These are phyloP conservation scores for Cynara cardunculus DNA, from an alignment of 129 eudicot genomes.

Conservation along the genomic window DNA sequence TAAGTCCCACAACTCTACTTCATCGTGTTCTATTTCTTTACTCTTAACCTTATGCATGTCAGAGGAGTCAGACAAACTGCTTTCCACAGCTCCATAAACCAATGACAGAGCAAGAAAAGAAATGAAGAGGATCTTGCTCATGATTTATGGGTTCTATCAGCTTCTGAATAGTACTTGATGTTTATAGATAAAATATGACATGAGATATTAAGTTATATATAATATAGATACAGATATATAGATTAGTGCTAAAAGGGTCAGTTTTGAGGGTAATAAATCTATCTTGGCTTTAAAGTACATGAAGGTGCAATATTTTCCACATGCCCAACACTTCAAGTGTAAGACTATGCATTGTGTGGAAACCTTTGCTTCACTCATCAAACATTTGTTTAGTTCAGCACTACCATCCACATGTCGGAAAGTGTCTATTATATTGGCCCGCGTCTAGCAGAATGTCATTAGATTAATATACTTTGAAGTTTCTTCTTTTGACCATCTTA, in stretches of 20 bases:
- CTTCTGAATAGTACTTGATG: constrained; percentile 31
- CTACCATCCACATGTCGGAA: constrained; percentile 28
- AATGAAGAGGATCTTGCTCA: constrained; percentile 46
- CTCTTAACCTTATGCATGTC: constrained; percentile 27
- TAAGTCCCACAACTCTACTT: constrained; percentile 33
- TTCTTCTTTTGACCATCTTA: constrained; percentile 6
- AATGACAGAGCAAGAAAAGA: constrained; percentile 49
- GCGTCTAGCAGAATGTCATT: constrained; percentile 4
- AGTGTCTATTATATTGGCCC: constrained; percentile 23
- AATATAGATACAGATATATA: constrained; percentile 18
- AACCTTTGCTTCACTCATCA: constrained; percentile 94
- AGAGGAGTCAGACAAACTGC: constrained; percentile 23
- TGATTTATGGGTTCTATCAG: constrained; percentile 32
- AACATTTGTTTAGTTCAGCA: constrained; percentile 22
- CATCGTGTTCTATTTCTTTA: constrained; percentile 40
- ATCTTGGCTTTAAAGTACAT: constrained; percentile 92
- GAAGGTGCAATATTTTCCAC: constrained; percentile 51
- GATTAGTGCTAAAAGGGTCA: constrained; percentile 47
- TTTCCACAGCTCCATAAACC: constrained; percentile 32
- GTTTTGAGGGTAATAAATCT: constrained; percentile 38
- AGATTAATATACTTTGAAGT: background rate
- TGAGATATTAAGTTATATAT: constrained; percentile 44
- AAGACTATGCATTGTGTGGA: constrained; percentile 46
- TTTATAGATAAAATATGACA: constrained; percentile 41
- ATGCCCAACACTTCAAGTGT: constrained; percentile 76